A percentile compares a stretch with the other conserved stretches of the same genome.
These are phyloP conservation scores for Cercophora sp. DNA, from an alignment of 495 filamentous ascomycete genomes.

Conservation along the genomic window DNA sequence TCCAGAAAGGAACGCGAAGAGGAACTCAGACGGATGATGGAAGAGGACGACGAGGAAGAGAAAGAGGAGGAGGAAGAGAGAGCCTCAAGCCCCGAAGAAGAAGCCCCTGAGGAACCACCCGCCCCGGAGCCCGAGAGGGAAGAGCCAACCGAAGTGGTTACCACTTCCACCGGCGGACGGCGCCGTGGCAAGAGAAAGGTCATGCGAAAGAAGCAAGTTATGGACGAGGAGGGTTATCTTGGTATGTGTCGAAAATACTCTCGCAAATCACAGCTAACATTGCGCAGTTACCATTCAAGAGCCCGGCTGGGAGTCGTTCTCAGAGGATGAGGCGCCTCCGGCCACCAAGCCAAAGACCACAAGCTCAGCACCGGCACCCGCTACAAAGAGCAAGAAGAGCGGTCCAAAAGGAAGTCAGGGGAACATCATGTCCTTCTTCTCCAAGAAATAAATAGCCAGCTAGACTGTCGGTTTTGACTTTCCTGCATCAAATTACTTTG, in stretches of 20 bases:
- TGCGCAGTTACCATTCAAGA: conserved; percentile 83
- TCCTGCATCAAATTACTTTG: neutral
- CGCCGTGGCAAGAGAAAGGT: conserved; percentile 76
- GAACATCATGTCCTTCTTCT: conserved; percentile 92
- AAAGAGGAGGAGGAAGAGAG: conserved; percentile 23
- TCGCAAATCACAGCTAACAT: conserved; percentile 8
- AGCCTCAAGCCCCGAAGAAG: conserved; percentile 14
- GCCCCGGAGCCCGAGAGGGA: conserved; percentile 38
- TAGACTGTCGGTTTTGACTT: neutral
- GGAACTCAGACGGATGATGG: conserved; percentile 79
- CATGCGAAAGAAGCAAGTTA: conserved; percentile 82
- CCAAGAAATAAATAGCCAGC: conserved; percentile 60
- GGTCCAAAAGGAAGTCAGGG: conserved; percentile 66
- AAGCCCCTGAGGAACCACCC: conserved; percentile 30
- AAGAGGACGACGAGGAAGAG: conserved; percentile 62
- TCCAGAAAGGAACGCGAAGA: conserved; percentile 68
- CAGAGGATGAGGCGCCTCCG: conserved; percentile 71
- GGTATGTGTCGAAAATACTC: conserved; percentile 50
- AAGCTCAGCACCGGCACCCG: conserved; percentile 19
- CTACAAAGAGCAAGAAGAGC: conserved; percentile 54
- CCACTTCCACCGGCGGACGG: conserved; percentile 59
- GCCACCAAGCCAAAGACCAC: conserved; percentile 45
- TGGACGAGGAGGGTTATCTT: conserved; percentile 92
- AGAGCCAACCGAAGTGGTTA: conserved; percentile 50
- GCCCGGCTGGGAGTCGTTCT: conserved; percentile 89